A percentile compares a stretch with the other conserved stretches of the same genome.
These are phyloP conservation scores for Sclerotinia trifoliorum DNA, from an alignment of 2,329 filamentous ascomycete genomes.

Conservation along the genomic window DNA sequence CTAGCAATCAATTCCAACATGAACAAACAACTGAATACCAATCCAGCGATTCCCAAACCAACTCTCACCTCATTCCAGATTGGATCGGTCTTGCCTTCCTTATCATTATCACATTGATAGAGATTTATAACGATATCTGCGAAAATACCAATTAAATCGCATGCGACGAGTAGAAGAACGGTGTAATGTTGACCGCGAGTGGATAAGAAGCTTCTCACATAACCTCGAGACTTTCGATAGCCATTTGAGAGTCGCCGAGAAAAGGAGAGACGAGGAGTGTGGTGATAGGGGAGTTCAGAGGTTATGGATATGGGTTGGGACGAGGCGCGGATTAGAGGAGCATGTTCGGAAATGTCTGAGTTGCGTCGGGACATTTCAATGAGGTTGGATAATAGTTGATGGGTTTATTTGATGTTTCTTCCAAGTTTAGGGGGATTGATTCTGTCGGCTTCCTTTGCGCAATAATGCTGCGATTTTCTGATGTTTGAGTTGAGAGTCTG, in stretches of 20 bases:
- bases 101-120: conserved; percentile 46
- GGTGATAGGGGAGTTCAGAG: conserved; percentile 21
- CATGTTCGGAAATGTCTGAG: conserved; percentile 8
- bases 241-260: neutral
- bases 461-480: neutral
- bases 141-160: conserved; percentile 53
- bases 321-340: conserved; percentile 15
- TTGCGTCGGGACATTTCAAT: conserved; percentile 18
- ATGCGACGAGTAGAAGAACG: conserved; percentile 48
- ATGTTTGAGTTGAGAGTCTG: neutral
- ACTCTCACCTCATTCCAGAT: conserved; percentile 43
- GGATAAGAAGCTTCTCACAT: conserved; percentile 38
- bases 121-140: conserved; percentile 52
- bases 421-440: neutral
- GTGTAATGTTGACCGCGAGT: conserved; percentile 51
- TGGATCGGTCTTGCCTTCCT: conserved; percentile 26
- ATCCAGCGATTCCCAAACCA: conserved; percentile 51
- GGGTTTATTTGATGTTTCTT: neutral
- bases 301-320: conserved; percentile 19
- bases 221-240: conserved; percentile 17
- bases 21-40: conserved; percentile 64
- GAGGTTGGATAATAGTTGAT: neutral
- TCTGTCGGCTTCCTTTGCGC: neutral
- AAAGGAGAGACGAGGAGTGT: conserved; percentile 9
- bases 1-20: conserved; percentile 59